phyloP scores from a whole-genome alignment of 257 asterid genomes.

The Nicotiana undulata region DNA sequence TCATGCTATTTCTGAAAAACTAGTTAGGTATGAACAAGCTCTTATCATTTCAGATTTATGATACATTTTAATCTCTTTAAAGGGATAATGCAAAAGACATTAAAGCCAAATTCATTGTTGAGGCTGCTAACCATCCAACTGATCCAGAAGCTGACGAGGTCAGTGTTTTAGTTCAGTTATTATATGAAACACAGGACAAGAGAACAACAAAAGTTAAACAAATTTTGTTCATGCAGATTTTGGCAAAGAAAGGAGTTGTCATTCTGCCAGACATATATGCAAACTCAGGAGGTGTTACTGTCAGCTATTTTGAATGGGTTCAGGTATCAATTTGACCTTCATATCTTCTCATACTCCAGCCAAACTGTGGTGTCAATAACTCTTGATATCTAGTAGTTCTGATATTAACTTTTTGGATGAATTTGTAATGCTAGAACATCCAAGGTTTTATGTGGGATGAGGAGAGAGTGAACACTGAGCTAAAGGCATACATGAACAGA shows the following conservation, averaged over 20 bases:
- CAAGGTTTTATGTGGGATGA: constrained; percentile 99
- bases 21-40: not conserved
- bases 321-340: constrained; percentile 35
- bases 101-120: constrained; percentile 57
- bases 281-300: constrained; percentile 43
- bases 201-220: not conserved
- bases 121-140: constrained; percentile 49
- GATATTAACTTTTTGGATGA: not conserved
- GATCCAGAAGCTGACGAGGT: constrained; percentile 96
- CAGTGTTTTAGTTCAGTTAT: not conserved
- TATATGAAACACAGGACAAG: not conserved
- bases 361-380: too few relatives aligned
- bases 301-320: constrained; percentile 73
- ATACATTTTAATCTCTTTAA: not conserved
- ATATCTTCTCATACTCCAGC: not conserved
- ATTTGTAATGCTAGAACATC: constrained; percentile 40
- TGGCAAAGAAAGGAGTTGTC: constrained; percentile 65
- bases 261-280: constrained; percentile 82
- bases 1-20: not conserved
- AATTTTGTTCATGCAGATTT: constrained; percentile 34
- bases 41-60: not conserved
- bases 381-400: too few relatives aligned
- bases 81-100: constrained; percentile 72
- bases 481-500: constrained; percentile 67
- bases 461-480: constrained; percentile 72